A percentile compares a stretch with the other conserved stretches of the same genome.
phyloP scores from a whole-genome alignment of 768 basidiomycete genomes.

The Pleurotus giganteus region DNA sequence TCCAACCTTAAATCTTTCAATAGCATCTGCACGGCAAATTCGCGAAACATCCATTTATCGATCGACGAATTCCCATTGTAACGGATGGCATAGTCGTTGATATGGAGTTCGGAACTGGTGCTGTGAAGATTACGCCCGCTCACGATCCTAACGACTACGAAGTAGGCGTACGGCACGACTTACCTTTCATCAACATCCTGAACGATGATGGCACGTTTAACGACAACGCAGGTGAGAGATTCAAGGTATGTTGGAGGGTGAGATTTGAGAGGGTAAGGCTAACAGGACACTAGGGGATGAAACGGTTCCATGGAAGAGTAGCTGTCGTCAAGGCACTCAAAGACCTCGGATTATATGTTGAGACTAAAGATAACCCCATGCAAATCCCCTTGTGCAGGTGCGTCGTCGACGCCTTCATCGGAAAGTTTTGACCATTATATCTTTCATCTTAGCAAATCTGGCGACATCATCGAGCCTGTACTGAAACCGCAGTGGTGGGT shows the following conservation, averaged over 20 bases:
- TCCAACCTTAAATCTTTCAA: not conserved
- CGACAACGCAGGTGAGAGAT: constrained; percentile 77
- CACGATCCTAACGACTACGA: constrained; percentile 98
- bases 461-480: constrained; percentile 92
- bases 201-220: constrained; percentile 98
- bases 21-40: constrained; percentile 94
- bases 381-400: constrained; percentile 91
- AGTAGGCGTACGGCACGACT: constrained; percentile 81
- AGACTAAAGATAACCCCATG: constrained; percentile 97
- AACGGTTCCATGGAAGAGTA: constrained; percentile 90
- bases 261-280: too few species aligned
- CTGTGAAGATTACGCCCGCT: constrained; percentile 98
- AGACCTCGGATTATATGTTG: constrained; percentile 81
- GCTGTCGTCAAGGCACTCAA: constrained; percentile 82
- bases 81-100: constrained; percentile 87
- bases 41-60: constrained; percentile 83
- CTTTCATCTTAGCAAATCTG: constrained; percentile 71
- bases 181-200: constrained; percentile 91
- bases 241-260: constrained; percentile 45
- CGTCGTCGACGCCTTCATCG: too few species aligned
- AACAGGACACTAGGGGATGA: constrained; percentile 65
- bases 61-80: constrained; percentile 85
- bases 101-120: constrained; percentile 96
- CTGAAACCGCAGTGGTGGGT: constrained; percentile 99
- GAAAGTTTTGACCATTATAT: too few species aligned